Conservation (phyloP, 345 rosid species). For the Nasturtium officinale region DNA sequence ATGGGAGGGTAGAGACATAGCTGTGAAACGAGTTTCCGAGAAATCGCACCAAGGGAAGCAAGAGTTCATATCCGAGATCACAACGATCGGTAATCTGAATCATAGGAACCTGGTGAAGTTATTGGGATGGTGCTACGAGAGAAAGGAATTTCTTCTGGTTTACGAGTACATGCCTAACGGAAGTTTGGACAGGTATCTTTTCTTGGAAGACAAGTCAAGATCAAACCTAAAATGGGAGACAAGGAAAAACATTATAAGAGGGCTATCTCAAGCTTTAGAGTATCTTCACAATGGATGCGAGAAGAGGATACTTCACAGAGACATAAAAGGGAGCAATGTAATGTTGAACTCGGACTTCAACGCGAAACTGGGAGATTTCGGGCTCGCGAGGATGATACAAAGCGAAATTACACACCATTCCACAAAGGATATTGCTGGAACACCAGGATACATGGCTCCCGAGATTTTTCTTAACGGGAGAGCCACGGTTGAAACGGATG, state of each 20-base stretch:
- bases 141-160: too few species aligned
- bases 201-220: slow-evolving; percentile 35
- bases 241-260: slow-evolving; percentile 53
- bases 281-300: slow-evolving; percentile 73
- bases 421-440: slow-evolving; percentile 70
- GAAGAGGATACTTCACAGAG: slow-evolving; percentile 68
- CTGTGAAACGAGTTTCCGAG: too few species aligned
- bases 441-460: slow-evolving; percentile 85
- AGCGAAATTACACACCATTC: slow-evolving; percentile 69
- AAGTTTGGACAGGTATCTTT: too few species aligned
- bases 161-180: too few species aligned
- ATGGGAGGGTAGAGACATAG: too few species aligned
- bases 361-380: slow-evolving; percentile 67
- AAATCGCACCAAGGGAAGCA: too few species aligned
- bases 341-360: slow-evolving; percentile 67
- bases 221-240: slow-evolving; percentile 54
- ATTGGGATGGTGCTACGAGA: too few species aligned
- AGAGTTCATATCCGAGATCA: too few species aligned
- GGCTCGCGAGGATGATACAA: slow-evolving; percentile 65
- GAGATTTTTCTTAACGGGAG: slow-evolving; percentile 63
- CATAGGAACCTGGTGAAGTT: too few species aligned
- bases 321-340: slow-evolving; percentile 73
- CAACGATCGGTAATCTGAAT: too few species aligned
- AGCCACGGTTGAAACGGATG: slow-evolving; percentile 67
- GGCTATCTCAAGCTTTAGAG: slow-evolving; percentile 69